Evolutionary conservation across 768 basidiomycete genomes (phyloP).

Genomic region (Amanita molliuscula): DNA sequence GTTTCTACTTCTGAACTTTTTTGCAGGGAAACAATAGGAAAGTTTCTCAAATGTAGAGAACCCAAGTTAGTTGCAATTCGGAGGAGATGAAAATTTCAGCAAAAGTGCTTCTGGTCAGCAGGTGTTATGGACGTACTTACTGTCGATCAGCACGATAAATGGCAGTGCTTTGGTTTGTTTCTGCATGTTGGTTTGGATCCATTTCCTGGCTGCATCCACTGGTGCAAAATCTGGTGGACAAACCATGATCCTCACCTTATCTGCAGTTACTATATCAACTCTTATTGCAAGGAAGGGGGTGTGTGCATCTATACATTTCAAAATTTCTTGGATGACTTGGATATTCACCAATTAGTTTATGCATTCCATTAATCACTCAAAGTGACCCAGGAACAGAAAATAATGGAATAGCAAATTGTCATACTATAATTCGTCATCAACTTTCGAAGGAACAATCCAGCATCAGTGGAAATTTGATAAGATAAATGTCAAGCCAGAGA

Average conservation of each 20-base stretch:
- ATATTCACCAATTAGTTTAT: constrained; percentile 9
- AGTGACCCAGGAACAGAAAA: constrained; percentile 36
- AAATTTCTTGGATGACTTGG: background rate
- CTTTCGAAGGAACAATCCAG: constrained; percentile 24
- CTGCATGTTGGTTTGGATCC: constrained; percentile 26
- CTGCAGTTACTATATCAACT: constrained; percentile 22
- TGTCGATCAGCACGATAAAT: constrained; percentile 39
- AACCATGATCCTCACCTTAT: constrained; percentile 27
- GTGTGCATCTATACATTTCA: background rate
- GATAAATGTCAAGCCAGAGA: constrained; percentile 33
- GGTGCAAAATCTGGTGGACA: constrained; percentile 33
- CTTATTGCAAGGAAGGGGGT: constrained; percentile 9
- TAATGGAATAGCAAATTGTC: constrained; percentile 32
- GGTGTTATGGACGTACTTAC: constrained; percentile 29
- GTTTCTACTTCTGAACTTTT: too few species aligned
- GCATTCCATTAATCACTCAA: constrained; percentile 31
- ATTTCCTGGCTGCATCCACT: constrained; percentile 19
- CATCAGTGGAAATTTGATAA: constrained; percentile 27
- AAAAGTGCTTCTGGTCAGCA: constrained; percentile 24
- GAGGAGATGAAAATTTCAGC: constrained; percentile 13
- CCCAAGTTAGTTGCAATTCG: constrained; percentile 10
- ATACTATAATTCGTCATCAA: constrained; percentile 26
- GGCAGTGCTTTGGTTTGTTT: constrained; percentile 26
- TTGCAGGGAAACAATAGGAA: too few species aligned
- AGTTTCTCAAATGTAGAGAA: too few species aligned